Percentiles rank a stretch among this genome's conserved stretches.
These are phyloP conservation scores for Penicillium nucicola DNA, from an alignment of 495 filamentous ascomycete species.

Conservation along the genomic window DNA sequence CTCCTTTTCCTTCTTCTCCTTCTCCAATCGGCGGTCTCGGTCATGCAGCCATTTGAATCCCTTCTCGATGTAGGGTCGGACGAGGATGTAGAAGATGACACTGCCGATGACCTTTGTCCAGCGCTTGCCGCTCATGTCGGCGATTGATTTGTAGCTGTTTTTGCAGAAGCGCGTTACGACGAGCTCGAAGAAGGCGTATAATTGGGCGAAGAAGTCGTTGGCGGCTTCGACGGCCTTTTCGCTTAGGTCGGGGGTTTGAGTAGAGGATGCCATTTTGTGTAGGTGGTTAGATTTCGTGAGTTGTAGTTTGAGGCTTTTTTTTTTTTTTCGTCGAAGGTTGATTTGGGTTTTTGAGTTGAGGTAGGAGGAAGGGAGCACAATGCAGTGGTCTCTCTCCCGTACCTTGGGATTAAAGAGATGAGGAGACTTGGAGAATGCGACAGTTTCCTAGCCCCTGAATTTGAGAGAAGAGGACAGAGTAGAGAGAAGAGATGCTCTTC, in stretches of 20 bases:
- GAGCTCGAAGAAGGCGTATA: conserved; percentile 27
- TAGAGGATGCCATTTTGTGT: conserved; percentile 20
- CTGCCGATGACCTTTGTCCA: conserved; percentile 62
- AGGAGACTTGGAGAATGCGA: not conserved
- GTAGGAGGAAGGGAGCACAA: too few species aligned
- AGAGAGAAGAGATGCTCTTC: not conserved
- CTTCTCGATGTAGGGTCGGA: conserved; percentile 63
- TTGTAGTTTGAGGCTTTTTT: not conserved
- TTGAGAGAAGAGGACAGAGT: not conserved
- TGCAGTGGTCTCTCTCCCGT: too few species aligned
- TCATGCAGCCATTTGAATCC: conserved; percentile 54
- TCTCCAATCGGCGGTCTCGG: conserved; percentile 51
- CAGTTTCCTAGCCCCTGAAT: too few species aligned
- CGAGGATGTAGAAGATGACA: conserved; percentile 58
- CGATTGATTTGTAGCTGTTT: conserved; percentile 55
- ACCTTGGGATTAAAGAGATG: not conserved
- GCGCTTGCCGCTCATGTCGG: conserved; percentile 49
- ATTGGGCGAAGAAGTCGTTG: conserved; percentile 33
- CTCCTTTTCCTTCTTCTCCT: conserved; percentile 45
- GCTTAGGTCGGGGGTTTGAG: conserved; percentile 18
- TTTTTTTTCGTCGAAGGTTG: not conserved
- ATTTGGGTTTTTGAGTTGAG: not conserved
- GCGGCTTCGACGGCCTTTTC: conserved; percentile 28
- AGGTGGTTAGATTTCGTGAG: not conserved
- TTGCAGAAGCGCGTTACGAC: conserved; percentile 39